These are phyloP conservation scores for Sextonia rubra DNA, from an alignment of 164 flowering plant genomes.

Conservation along the genomic window DNA sequence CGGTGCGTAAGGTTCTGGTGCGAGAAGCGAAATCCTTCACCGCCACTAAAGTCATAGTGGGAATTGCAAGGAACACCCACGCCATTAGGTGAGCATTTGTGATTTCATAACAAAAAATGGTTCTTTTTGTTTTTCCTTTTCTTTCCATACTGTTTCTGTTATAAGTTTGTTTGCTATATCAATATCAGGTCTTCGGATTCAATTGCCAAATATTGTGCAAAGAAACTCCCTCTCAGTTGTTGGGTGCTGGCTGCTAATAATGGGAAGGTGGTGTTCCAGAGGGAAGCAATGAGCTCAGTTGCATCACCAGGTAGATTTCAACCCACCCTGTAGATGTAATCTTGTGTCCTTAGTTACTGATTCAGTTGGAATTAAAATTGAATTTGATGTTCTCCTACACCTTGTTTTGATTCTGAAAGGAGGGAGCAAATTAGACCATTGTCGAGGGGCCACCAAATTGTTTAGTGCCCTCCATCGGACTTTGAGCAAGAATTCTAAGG, in stretches of 20 bases:
- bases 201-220: conserved; percentile 82
- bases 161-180: background rate
- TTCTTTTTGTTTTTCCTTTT: background rate
- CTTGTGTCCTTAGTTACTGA: too few relatives aligned
- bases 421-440: background rate
- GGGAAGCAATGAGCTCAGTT: conserved; percentile 26
- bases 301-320: background rate
- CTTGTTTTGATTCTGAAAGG: background rate
- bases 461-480: conserved; percentile 40
- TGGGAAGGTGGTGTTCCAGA: conserved; percentile 76
- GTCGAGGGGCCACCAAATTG: conserved; percentile 19
- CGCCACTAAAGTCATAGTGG: conserved; percentile 64
- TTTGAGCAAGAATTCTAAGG: conserved; percentile 34
- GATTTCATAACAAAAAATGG: background rate
- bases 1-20: conserved; percentile 54
- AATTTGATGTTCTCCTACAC: background rate
- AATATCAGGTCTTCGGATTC: conserved; percentile 43
- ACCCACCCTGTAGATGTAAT: background rate
- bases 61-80: conserved; percentile 46
- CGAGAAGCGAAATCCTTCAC: conserved; percentile 56
- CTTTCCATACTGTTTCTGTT: too few relatives aligned
- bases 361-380: background rate
- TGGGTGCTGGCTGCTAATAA: conserved; percentile 72
- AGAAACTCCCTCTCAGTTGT: conserved; percentile 56
- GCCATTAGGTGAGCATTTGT: conserved; percentile 17